Evolutionary conservation across 768 basidiomycete genomes (phyloP), one percentile per base, ranked within the genome.

Genomic region (Hortiboletus campestris): DNA sequence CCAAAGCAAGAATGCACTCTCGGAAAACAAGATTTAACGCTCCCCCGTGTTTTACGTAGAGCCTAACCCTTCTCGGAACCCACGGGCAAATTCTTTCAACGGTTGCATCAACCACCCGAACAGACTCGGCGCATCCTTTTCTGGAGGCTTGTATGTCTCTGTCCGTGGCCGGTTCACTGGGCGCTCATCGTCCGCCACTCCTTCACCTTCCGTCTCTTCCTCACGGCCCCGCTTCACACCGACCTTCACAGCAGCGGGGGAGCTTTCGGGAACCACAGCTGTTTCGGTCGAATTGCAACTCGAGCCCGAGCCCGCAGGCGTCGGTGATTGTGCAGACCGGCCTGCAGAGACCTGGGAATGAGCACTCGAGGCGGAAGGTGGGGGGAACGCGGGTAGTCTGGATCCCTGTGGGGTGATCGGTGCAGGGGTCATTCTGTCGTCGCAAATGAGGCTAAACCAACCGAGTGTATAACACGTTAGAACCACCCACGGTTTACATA

Each of bases 31-130:
- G 19, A 47, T 46, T 36, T 39, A 29, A 43, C 31, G 34, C 25
- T 25, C 25, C 25, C 25, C 25, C 25, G 25, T 25, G 11, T 35
- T 45, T 63, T 66, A 71, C 52, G 66, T 61, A 46, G 65, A 46
- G 12, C 58, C 59, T 59, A 85, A 68, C 63, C 83, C 82, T 70
- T 87, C 84, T 60, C 80, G 80, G 72, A 89, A 87, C 19, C 86
- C 86, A 58, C 81, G 79, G 51, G 84, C 75, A 66, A 89, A 87
- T 7, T 82, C 81, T 64, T 80, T 78, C 69, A 87, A 75, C 6
- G 86, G 86, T 39, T 81, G 72, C 68, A 82, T 70, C 63, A 88
- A 76, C 86, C 83, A 86, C 34, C 80, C 81, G 50, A 84, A 64
- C 34, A 78, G 59, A 42, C 74, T 73, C n/a, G 81, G 78, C 7